Percentiles rank a stretch among this genome's conserved stretches.
Conservation (phyloP, 2,329 filamentous ascomycete species). For the Aspergillus ochraceoroseus region DNA sequence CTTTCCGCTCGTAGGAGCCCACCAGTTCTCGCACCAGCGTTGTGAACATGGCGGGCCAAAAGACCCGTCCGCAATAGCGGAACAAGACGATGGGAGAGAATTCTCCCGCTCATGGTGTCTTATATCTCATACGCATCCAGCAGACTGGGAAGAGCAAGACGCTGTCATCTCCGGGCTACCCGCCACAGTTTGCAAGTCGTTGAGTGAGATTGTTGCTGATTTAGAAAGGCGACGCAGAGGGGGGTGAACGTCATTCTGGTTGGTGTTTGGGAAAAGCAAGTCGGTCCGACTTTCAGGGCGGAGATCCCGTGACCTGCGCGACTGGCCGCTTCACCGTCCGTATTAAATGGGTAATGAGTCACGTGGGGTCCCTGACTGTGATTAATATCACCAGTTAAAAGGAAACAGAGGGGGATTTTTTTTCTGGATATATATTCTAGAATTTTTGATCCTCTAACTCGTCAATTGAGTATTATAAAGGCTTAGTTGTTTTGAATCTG, state of each 20-base stretch:
- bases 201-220: slow-evolving; percentile 9
- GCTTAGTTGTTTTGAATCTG: slow-evolving; percentile 2
- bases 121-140: slow-evolving; percentile 36
- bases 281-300: slow-evolving; percentile 5
- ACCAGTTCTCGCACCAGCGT: slow-evolving; percentile 56
- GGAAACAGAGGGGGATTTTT: slow-evolving; percentile 6
- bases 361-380: slow-evolving; percentile 25
- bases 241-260: slow-evolving; percentile 11
- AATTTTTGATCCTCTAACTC: neutral
- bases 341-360: slow-evolving; percentile 26
- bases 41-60: slow-evolving; percentile 61
- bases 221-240: slow-evolving; percentile 4
- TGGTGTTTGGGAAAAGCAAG: neutral
- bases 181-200: slow-evolving; percentile 17
- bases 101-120: slow-evolving; percentile 63
- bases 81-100: slow-evolving; percentile 67
- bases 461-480: neutral
- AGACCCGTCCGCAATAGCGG: slow-evolving; percentile 60
- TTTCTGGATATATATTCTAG: neutral
- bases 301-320: slow-evolving; percentile 32
- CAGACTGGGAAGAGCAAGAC: slow-evolving; percentile 8
- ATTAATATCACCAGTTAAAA: slow-evolving; percentile 10
- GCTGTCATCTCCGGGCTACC: slow-evolving; percentile 22
- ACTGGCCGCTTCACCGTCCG: slow-evolving; percentile 31
- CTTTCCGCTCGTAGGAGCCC: slow-evolving; percentile 65